Conservation (phyloP, 257 asterid genomes). For the Datura wrightii region DNA sequence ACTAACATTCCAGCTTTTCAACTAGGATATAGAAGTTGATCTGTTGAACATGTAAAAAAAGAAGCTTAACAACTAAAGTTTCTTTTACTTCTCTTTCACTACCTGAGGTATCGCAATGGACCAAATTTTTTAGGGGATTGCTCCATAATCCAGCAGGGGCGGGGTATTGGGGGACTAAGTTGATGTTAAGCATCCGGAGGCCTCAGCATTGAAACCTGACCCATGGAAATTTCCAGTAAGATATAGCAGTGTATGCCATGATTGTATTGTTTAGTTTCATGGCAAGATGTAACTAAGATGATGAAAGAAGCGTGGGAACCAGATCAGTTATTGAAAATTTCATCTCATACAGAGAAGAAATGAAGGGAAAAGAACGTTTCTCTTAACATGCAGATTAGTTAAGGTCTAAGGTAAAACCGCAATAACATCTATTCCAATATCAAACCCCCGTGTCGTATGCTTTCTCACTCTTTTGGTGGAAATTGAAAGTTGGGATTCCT, state of each 20-base stretch:
- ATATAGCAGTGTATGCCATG: neutral
- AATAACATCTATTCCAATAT: neutral
- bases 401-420: neutral
- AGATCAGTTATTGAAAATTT: neutral
- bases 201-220: neutral
- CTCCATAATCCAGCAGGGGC: neutral
- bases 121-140: neutral
- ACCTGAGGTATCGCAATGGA: slow-evolving; percentile 21
- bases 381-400: neutral
- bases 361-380: neutral
- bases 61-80: neutral
- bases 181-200: neutral
- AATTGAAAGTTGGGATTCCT: neutral
- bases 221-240: neutral
- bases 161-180: neutral
- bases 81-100: slow-evolving; percentile 21
- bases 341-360: neutral
- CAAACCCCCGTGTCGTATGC: neutral
- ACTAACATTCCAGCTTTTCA: neutral
- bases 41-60: neutral
- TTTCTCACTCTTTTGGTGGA: neutral
- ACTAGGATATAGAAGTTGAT: neutral
- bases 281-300: neutral
- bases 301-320: neutral
- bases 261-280: slow-evolving; percentile 4